These are phyloP conservation scores for Globisporangium spinosum DNA, from an alignment of 352 stramenopile genomes.

Conservation along the genomic window DNA sequence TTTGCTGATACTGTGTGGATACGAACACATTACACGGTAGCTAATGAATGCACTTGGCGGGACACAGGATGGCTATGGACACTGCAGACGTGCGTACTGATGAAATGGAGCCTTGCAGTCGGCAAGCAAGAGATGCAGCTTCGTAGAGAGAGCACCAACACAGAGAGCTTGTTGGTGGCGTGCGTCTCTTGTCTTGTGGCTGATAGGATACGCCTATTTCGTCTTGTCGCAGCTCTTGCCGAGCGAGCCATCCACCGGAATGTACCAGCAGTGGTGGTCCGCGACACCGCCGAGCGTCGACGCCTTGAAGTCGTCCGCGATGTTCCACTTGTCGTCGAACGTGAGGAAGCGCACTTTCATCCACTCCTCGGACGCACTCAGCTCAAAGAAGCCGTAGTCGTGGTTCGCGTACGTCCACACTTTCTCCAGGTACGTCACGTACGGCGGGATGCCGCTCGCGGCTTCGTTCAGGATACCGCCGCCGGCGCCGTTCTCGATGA, in stretches of 20 bases:
- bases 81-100: not conserved
- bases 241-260: conserved; percentile 34
- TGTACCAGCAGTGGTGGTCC: conserved; percentile 79
- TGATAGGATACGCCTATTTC: not conserved
- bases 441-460: conserved; percentile 59
- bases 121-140: not conserved
- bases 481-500: conserved; percentile 75
- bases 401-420: conserved; percentile 59
- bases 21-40: not conserved
- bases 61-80: not conserved
- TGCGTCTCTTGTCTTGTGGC: not conserved
- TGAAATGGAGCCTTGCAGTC: not conserved
- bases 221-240: conserved; percentile 26
- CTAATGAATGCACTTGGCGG: not conserved
- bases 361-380: conserved; percentile 62
- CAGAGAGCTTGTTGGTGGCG: not conserved
- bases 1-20: not conserved
- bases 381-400: conserved; percentile 70
- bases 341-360: conserved; percentile 70
- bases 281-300: conserved; percentile 50
- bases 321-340: conserved; percentile 59
- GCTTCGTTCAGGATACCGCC: conserved; percentile 81
- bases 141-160: not conserved
- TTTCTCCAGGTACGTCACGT: conserved; percentile 45
- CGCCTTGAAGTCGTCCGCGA: conserved; percentile 43